phyloP scores from a whole-genome alignment of 805 yeast species.

The Lipomyces sp. region DNA sequence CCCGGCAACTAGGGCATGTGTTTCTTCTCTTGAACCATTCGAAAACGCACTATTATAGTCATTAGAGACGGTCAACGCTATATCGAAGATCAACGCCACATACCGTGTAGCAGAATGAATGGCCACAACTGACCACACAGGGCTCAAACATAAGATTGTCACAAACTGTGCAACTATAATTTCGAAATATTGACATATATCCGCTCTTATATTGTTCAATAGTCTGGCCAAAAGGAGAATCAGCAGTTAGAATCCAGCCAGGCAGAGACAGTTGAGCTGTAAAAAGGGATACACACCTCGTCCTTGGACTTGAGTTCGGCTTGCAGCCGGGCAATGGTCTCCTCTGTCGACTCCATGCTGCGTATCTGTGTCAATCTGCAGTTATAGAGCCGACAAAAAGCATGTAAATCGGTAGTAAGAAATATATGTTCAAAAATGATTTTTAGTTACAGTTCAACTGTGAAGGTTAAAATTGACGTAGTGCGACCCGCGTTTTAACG shows the following conservation, averaged over 20 bases:
- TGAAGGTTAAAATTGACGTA: no score
- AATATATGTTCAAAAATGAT: no score
- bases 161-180: constrained; percentile 20
- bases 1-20: constrained; percentile 25
- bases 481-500: no score
- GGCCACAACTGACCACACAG: constrained; percentile 28
- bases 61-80: no score
- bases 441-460: no score
- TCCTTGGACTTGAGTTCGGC: constrained; percentile 19
- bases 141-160: constrained; percentile 28
- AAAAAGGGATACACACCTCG: constrained; percentile 5
- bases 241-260: neutral
- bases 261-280: neutral
- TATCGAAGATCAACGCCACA: no score
- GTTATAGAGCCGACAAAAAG: no score
- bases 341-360: neutral
- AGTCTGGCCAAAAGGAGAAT: constrained; percentile 1
- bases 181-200: neutral
- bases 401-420: no score
- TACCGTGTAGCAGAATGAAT: constrained; percentile 28
- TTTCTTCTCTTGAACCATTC: constrained; percentile 20
- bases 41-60: constrained; percentile 18
- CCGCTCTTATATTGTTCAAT: constrained; percentile 6
- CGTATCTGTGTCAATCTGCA: no score
- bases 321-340: constrained; percentile 4